A percentile compares a stretch with the other conserved stretches of the same genome.
Conservation (phyloP, 139 green algal genomes). For the Micractinium sp. region DNA sequence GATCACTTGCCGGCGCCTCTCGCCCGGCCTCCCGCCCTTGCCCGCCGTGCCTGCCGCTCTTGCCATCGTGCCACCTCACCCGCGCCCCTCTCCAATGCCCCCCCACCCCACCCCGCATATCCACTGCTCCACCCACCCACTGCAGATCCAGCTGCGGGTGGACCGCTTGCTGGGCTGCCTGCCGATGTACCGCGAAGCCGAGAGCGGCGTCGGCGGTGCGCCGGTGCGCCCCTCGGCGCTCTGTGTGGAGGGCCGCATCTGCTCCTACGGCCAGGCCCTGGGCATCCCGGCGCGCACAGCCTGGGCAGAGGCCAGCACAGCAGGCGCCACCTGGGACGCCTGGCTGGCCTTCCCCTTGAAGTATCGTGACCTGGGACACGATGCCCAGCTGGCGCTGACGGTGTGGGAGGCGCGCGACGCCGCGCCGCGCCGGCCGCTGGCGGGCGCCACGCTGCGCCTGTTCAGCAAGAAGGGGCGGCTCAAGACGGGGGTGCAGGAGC, state of each 20-base stretch:
- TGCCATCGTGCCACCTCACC: no score
- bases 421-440: constrained; percentile 53
- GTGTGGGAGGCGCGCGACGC: constrained; percentile 66
- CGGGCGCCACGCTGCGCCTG: constrained; percentile 71
- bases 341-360: constrained; percentile 83
- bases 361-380: constrained; percentile 85
- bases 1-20: not conserved
- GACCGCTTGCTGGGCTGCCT: constrained; percentile 62
- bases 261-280: constrained; percentile 58
- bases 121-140: not conserved
- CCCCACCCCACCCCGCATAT: not conserved
- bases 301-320: constrained; percentile 50
- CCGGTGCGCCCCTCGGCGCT: constrained; percentile 38
- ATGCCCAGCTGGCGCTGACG: constrained; percentile 75
- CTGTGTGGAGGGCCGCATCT: constrained; percentile 61
- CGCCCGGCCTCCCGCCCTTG: not conserved
- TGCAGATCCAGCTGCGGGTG: constrained; percentile 63
- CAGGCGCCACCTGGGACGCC: constrained; percentile 67
- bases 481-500: constrained; percentile 76
- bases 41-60: not conserved
- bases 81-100: not conserved
- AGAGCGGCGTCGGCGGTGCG: not conserved
- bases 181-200: constrained; percentile 27
- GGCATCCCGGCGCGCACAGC: constrained; percentile 59
- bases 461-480: constrained; percentile 90